A percentile compares a stretch with the other conserved stretches of the same genome.
phyloP scores from a whole-genome alignment of 164 flowering plant genomes.

The Chloranthus sessilifolius region DNA sequence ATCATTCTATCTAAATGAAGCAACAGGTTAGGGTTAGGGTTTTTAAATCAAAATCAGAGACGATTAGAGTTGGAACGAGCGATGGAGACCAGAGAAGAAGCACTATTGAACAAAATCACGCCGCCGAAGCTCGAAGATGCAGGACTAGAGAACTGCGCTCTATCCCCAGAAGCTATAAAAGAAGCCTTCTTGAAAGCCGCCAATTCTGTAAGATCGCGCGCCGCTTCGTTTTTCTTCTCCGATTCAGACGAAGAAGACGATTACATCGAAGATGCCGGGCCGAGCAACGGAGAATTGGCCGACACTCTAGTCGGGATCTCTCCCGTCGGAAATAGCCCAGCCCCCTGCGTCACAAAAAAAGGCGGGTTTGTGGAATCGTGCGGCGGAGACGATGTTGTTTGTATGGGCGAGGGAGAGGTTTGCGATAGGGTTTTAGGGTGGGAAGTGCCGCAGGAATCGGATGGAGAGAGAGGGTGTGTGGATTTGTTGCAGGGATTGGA shows the following conservation, averaged over 20 bases:
- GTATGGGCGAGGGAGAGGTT: constrained; percentile 6
- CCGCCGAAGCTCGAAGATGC: constrained; percentile 90
- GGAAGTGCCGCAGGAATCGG: constrained; percentile 6
- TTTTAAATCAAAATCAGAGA: no score
- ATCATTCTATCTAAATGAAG: no score
- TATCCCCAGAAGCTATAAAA: constrained; percentile 67
- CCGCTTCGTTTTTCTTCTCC: constrained; percentile 21
- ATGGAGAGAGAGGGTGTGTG: constrained; percentile 24
- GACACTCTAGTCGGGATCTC: constrained; percentile 32
- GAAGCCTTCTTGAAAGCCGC: constrained; percentile 90
- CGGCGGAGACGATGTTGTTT: constrained; percentile 21
- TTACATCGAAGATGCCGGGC: constrained; percentile 39
- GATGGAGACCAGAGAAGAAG: constrained; percentile 7
- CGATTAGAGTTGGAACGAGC: no score
- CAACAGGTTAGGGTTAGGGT: no score
- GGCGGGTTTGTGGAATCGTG: constrained; percentile 19
- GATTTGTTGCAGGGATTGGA: constrained; percentile 31
- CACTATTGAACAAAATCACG: constrained; percentile 29
- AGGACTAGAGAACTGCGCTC: constrained; percentile 91
- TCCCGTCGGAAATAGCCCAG: constrained; percentile 15
- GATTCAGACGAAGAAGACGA: constrained; percentile 19
- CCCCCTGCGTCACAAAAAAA: constrained; percentile 33
- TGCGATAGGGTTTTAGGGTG: constrained; percentile 14
- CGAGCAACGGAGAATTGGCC: constrained; percentile 13
- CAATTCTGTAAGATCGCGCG: constrained; percentile 45